phyloP scores from a whole-genome alignment of 805 yeast species.

The Diddensiella caesifluorescens region DNA sequence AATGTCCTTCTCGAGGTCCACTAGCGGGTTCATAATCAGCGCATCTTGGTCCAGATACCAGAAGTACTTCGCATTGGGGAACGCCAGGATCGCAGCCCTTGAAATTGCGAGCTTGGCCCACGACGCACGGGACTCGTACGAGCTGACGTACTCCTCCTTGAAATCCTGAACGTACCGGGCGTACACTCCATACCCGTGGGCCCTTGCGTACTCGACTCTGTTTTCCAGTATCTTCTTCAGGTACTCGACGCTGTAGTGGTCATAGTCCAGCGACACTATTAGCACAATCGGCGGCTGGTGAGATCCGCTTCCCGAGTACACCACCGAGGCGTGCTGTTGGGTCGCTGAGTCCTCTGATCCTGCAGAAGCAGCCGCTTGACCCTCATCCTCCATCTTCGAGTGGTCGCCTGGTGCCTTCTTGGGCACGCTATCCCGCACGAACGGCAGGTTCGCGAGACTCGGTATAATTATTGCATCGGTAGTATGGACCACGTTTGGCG shows the following conservation, averaged over 20 bases:
- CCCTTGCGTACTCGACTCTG: conserved; percentile 81
- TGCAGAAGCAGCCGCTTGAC: conserved; percentile 1
- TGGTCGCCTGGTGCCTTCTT: conserved; percentile 33
- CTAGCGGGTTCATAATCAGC: conserved; percentile 63
- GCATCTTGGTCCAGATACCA: conserved; percentile 79
- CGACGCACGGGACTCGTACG: conserved; percentile 25
- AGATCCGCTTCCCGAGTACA: conserved; percentile 13
- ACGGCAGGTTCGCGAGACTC: conserved; percentile 14
- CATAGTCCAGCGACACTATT: conserved; percentile 81
- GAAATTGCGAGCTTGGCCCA: conserved; percentile 64
- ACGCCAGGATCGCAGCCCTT: conserved; percentile 89
- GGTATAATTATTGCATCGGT: conserved; percentile 25
- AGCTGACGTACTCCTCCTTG: conserved; percentile 24
- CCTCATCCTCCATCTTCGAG: conserved; percentile 15
- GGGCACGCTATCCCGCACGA: conserved; percentile 20
- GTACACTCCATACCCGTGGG: conserved; percentile 75
- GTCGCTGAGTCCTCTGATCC: background rate
- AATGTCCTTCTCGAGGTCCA: conserved; percentile 56
- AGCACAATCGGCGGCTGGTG: conserved; percentile 44
- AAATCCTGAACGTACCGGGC: conserved; percentile 85
- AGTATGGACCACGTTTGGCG: conserved; percentile 12
- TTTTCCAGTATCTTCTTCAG: conserved; percentile 73
- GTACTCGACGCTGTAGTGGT: conserved; percentile 65
- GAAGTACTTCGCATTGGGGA: conserved; percentile 85
- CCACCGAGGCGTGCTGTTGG: background rate